Conservation (phyloP, 148 eudicot species). For the Fallopia convolvulus region DNA sequence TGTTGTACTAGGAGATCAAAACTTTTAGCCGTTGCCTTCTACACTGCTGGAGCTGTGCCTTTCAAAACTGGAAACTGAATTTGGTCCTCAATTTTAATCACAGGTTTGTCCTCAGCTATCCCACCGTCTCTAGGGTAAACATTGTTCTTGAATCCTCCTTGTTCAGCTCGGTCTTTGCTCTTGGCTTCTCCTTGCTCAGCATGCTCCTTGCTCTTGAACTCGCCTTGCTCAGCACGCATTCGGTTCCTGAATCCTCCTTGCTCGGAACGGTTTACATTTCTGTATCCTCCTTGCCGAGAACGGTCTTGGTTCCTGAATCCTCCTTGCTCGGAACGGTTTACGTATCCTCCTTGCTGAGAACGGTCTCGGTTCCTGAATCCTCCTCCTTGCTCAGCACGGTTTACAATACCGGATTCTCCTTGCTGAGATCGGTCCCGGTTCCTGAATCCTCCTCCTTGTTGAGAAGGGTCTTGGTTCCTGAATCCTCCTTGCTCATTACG, state of each 20-base stretch:
- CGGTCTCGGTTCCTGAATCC: not conserved
- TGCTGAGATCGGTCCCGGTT: not conserved
- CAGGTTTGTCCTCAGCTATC: not conserved
- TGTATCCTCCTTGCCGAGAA: no score
- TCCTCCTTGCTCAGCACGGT: not conserved
- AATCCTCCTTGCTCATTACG: not conserved
- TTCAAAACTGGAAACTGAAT: not conserved
- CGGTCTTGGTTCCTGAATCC: not conserved
- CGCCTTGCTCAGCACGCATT: not conserved
- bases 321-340: not conserved
- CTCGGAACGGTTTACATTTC: not conserved
- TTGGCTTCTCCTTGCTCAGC: not conserved
- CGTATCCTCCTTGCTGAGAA: no score
- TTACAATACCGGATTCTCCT: no score
- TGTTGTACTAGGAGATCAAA: not conserved
- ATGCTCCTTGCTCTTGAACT: not conserved
- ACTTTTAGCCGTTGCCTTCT: not conserved
- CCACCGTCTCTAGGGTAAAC: not conserved
- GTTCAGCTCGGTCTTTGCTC: not conserved
- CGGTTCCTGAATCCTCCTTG: constrained; percentile 14
- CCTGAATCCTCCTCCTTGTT: constrained; percentile 16
- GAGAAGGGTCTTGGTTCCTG: not conserved
- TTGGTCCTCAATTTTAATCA: not conserved
- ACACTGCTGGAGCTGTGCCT: not conserved
- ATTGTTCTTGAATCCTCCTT: not conserved